phyloP scores from a whole-genome alignment of 106 monocot genomes.

The Apostasia ramifera region DNA sequence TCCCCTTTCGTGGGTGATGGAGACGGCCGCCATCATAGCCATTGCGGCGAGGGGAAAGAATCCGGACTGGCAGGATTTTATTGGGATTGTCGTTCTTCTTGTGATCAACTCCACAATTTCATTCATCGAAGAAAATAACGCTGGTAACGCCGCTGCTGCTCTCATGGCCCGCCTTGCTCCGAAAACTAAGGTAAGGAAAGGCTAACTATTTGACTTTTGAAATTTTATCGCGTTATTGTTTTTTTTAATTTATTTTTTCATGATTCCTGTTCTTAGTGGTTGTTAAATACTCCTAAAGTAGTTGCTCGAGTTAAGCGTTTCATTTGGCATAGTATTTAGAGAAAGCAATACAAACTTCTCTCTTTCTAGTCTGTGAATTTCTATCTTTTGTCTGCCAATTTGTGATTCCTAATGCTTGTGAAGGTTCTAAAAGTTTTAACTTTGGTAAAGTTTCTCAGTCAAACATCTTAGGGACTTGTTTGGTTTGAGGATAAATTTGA shows the following conservation, averaged over 20 bases:
- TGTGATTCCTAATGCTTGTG: too few relatives aligned
- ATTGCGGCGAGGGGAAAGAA: constrained; percentile 75
- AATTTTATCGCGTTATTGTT: neutral
- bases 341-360: too few relatives aligned
- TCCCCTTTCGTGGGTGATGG: constrained; percentile 99
- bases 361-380: too few relatives aligned
- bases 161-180: constrained; percentile 96
- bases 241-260: neutral
- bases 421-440: too few relatives aligned
- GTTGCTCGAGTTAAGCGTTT: too few relatives aligned
- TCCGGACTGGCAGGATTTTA: constrained; percentile 96
- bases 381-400: too few relatives aligned
- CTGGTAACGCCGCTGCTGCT: constrained; percentile 93
- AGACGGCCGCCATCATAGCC: constrained; percentile 97
- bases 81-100: constrained; percentile 84
- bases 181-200: constrained; percentile 67
- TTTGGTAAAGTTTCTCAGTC: too few relatives aligned
- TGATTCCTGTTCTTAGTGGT: neutral
- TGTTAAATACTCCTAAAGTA: too few relatives aligned
- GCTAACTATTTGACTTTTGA: neutral
- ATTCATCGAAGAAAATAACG: constrained; percentile 99
- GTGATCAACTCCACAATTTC: constrained; percentile 97
- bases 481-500: too few relatives aligned
- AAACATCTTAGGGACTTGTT: too few relatives aligned
- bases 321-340: too few relatives aligned